Conservation (phyloP, 345 rosid species). For the Citrus trifoliata region DNA sequence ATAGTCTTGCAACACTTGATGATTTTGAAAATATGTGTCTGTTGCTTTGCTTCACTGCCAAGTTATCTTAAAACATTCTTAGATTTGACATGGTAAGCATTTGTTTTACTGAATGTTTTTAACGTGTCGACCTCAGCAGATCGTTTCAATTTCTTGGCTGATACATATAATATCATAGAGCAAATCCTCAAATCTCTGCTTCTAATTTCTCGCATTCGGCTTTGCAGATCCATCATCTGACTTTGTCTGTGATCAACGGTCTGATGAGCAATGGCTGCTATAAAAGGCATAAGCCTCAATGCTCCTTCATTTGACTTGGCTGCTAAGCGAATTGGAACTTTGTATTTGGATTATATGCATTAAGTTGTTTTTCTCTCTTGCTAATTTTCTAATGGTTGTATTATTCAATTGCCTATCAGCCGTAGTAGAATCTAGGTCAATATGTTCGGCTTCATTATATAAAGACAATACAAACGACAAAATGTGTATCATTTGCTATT, state of each 20-base stretch:
- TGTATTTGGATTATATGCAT: background rate
- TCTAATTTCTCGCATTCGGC: background rate
- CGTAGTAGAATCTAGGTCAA: background rate
- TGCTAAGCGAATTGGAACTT: background rate
- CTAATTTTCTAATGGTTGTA: background rate
- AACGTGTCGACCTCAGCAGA: background rate
- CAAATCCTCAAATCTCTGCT: background rate
- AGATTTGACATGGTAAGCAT: background rate
- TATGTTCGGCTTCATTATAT: background rate
- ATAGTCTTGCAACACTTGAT: background rate
- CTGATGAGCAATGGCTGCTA: background rate
- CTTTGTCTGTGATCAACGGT: background rate
- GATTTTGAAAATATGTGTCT: background rate
- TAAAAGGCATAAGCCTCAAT: background rate
- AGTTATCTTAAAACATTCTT: background rate
- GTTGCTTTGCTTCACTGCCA: background rate
- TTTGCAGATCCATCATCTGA: background rate
- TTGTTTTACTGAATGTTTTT: background rate
- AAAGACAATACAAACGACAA: background rate
- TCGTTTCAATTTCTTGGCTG: background rate
- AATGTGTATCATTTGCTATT: background rate
- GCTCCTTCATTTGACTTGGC: conserved; percentile 2
- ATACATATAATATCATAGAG: background rate
- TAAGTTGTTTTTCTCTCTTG: background rate
- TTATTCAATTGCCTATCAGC: background rate